phyloP scores from a whole-genome alignment of 2,329 filamentous ascomycete species.

The Fusarium illudens region DNA sequence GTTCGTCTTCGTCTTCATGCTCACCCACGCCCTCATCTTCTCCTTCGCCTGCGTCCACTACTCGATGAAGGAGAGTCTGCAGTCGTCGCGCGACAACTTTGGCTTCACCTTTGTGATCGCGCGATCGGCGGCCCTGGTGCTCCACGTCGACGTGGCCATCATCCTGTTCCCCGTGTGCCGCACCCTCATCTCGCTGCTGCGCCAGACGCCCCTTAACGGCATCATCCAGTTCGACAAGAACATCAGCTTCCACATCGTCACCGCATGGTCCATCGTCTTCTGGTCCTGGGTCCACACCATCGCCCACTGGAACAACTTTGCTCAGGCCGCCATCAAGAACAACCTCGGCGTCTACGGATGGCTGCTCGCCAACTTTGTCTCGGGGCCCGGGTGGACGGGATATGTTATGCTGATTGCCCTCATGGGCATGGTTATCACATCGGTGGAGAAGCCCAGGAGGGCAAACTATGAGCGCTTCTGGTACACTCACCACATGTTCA shows the following conservation, averaged over 20 bases:
- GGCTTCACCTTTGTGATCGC: slow-evolving; percentile 81
- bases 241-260: slow-evolving; percentile 86
- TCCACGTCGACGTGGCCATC: slow-evolving; percentile 84
- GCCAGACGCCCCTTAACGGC: slow-evolving; percentile 83
- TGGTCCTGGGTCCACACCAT: slow-evolving; percentile 88
- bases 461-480: slow-evolving; percentile 91
- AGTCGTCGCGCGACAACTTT: slow-evolving; percentile 71
- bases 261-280: slow-evolving; percentile 88
- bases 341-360: slow-evolving; percentile 81
- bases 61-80: slow-evolving; percentile 77
- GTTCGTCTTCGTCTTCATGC: slow-evolving; percentile 78
- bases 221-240: slow-evolving; percentile 92
- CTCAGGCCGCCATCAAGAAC: slow-evolving; percentile 77
- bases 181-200: slow-evolving; percentile 81
- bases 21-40: slow-evolving; percentile 79
- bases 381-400: slow-evolving; percentile 85
- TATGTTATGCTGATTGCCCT: slow-evolving; percentile 84
- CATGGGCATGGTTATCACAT: slow-evolving; percentile 81
- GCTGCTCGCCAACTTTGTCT: slow-evolving; percentile 78
- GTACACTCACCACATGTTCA: slow-evolving; percentile 89
- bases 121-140: slow-evolving; percentile 75
- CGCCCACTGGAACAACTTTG: slow-evolving; percentile 88
- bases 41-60: slow-evolving; percentile 84
- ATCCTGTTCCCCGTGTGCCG: slow-evolving; percentile 84
- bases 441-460: slow-evolving; percentile 78